A percentile compares a stretch with the other conserved stretches of the same genome.
phyloP scores from a whole-genome alignment of 2,329 filamentous ascomycete species.

The Furcasterigmium sp. region DNA sequence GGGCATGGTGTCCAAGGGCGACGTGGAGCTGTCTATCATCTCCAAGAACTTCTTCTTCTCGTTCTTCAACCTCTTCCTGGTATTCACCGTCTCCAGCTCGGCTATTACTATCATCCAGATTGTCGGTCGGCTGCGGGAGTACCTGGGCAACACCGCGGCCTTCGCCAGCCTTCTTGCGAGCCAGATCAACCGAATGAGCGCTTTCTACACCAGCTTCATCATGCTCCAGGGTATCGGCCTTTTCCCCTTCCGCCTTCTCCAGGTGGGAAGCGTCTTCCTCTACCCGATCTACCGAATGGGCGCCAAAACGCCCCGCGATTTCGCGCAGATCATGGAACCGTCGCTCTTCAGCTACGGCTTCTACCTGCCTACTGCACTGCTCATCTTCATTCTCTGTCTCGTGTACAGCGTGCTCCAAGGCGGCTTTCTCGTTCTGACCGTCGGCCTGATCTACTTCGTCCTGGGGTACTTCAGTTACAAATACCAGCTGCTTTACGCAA shows the following conservation, averaged over 20 bases:
- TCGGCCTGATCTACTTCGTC: slow-evolving; percentile 77
- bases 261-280: slow-evolving; percentile 79
- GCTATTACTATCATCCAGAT: slow-evolving; percentile 77
- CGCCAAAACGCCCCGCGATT: slow-evolving; percentile 86
- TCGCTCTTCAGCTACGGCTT: slow-evolving; percentile 94
- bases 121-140: slow-evolving; percentile 64
- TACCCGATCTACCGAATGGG: slow-evolving; percentile 76
- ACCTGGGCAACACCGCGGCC: slow-evolving; percentile 71
- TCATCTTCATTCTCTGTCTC: slow-evolving; percentile 91
- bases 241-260: slow-evolving; percentile 85
- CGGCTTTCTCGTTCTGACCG: slow-evolving; percentile 75
- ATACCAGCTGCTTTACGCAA: slow-evolving; percentile 95
- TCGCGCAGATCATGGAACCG: slow-evolving; percentile 73
- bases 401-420: slow-evolving; percentile 84
- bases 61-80: slow-evolving; percentile 97
- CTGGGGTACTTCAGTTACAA: slow-evolving; percentile 90
- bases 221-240: slow-evolving; percentile 90
- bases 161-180: slow-evolving; percentile 71
- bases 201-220: slow-evolving; percentile 92
- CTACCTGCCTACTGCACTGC: slow-evolving; percentile 84
- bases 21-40: slow-evolving; percentile 89
- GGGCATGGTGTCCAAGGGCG: slow-evolving; percentile 91
- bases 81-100: slow-evolving; percentile 85
- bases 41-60: slow-evolving; percentile 99
- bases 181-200: slow-evolving; percentile 68